phyloP scores from a whole-genome alignment of 441 rosid species.

The Arabidopsis lyrata region DNA sequence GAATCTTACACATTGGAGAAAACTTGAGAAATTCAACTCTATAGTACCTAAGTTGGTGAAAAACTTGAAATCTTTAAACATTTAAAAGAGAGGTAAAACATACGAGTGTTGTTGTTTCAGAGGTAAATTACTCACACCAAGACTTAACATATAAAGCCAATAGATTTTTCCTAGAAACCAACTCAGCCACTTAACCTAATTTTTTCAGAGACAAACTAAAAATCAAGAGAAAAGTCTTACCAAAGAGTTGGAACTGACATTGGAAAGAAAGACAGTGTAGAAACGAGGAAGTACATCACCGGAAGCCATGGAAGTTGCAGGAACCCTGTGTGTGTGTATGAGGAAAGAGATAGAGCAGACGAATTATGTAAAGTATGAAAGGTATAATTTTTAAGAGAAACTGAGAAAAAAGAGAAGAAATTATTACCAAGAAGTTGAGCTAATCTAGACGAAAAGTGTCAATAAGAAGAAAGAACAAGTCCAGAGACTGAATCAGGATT shows the following conservation, averaged over 20 bases:
- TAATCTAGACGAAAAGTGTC: too few species aligned
- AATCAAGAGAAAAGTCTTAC: background rate
- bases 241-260: background rate
- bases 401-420: background rate
- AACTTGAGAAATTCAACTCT: too few species aligned
- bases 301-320: background rate
- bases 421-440: background rate
- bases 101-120: background rate
- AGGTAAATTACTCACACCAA: background rate
- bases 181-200: background rate
- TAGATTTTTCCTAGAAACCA: background rate
- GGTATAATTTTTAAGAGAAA: background rate
- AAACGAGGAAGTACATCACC: constrained; percentile 4
- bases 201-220: background rate
- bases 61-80: background rate
- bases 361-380: background rate
- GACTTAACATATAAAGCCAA: background rate
- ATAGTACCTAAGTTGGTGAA: background rate
- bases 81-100: background rate
- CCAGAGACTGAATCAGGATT: background rate
- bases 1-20: too few species aligned
- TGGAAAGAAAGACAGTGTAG: background rate
- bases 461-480: background rate
- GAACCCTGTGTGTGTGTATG: background rate
- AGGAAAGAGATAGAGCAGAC: background rate